These are phyloP conservation scores for Trichoderma sp. DNA, from an alignment of 2,329 filamentous ascomycete species.

Conservation along the genomic window DNA sequence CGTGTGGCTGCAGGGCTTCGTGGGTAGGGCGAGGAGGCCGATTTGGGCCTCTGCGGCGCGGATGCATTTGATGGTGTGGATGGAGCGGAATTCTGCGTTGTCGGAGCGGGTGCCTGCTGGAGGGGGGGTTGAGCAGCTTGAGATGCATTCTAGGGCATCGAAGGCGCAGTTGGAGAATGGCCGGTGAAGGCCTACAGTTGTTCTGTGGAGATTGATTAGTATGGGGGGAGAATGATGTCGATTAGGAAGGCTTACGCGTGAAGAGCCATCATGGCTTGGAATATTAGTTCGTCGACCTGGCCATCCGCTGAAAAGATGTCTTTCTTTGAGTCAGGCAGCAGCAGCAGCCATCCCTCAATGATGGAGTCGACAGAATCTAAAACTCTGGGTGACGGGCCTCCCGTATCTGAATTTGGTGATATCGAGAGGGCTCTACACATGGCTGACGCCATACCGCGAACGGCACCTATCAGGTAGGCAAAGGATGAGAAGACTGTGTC, in stretches of 20 bases:
- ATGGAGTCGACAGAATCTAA: slow-evolving; percentile 36
- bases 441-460: slow-evolving; percentile 38
- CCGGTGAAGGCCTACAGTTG: slow-evolving; percentile 37
- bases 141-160: slow-evolving; percentile 37
- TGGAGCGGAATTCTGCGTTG: slow-evolving; percentile 29
- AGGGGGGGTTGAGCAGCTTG: slow-evolving; percentile 35
- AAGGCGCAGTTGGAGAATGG: slow-evolving; percentile 40
- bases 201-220: slow-evolving; percentile 21
- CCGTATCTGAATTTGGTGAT: slow-evolving; percentile 19
- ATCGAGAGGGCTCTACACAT: slow-evolving; percentile 28
- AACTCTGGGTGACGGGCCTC: slow-evolving; percentile 26
- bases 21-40: slow-evolving; percentile 37
- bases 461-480: slow-evolving; percentile 63
- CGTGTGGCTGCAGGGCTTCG: slow-evolving; percentile 34
- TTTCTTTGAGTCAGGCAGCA: slow-evolving; percentile 34
- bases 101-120: slow-evolving; percentile 12
- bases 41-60: slow-evolving; percentile 39
- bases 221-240: no score
- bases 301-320: slow-evolving; percentile 33
- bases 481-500: slow-evolving; percentile 60
- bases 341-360: slow-evolving; percentile 38
- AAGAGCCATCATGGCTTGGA: slow-evolving; percentile 74
- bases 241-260: slow-evolving; percentile 41
- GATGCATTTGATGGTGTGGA: slow-evolving; percentile 41
- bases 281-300: slow-evolving; percentile 69